phyloP scores from a whole-genome alignment of 2,329 filamentous ascomycete species.

The Nigrospora osmanthi region DNA sequence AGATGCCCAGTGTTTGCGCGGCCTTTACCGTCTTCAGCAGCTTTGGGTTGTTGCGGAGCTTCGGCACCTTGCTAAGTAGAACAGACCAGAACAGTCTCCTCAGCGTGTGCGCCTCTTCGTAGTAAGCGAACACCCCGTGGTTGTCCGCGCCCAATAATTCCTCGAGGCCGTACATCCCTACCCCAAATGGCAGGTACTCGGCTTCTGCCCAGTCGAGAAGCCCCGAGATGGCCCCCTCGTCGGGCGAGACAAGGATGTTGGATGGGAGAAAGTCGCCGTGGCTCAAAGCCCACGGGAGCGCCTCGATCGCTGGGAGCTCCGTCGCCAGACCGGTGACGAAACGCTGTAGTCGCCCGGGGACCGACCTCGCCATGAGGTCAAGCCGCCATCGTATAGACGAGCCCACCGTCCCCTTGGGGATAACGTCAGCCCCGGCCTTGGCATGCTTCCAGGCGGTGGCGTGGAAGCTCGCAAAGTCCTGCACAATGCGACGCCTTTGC shows the following conservation, averaged over 20 bases:
- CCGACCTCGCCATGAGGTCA: conserved; percentile 21
- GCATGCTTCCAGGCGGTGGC: conserved; percentile 25
- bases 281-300: conserved; percentile 46
- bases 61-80: conserved; percentile 25
- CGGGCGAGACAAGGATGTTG: conserved; percentile 45
- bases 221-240: conserved; percentile 37
- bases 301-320: conserved; percentile 25
- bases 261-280: conserved; percentile 53
- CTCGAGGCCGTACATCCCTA: conserved; percentile 53
- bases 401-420: conserved; percentile 27
- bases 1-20: conserved; percentile 43
- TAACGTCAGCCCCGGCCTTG: conserved; percentile 6
- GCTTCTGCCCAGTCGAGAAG: conserved; percentile 60
- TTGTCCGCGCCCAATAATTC: conserved; percentile 41
- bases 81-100: conserved; percentile 41
- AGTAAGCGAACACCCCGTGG: conserved; percentile 32
- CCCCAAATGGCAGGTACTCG: conserved; percentile 51
- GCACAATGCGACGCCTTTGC: conserved; percentile 23
- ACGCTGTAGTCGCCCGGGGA: conserved; percentile 26
- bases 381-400: conserved; percentile 30
- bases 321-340: conserved; percentile 15
- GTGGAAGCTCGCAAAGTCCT: conserved; percentile 32
- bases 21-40: conserved; percentile 19
- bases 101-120: conserved; percentile 30
- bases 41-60: conserved; percentile 19